Conservation (phyloP, 2,329 filamentous ascomycete species). For the Microdochium paspali region DNA sequence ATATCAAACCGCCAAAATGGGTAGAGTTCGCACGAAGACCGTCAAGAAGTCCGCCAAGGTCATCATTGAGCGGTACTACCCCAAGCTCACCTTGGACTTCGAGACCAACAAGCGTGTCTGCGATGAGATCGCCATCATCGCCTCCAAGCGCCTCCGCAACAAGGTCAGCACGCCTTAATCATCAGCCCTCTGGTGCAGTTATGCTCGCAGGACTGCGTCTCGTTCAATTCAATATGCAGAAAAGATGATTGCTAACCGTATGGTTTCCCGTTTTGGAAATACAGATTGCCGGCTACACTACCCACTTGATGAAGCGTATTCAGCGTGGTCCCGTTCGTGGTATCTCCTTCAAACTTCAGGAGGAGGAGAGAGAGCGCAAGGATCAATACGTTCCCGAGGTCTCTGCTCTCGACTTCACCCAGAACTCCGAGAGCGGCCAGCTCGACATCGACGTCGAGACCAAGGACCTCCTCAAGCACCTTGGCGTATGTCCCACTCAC, state of each 20-base stretch:
- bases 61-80: conserved; percentile 98
- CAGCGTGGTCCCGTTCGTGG: conserved; percentile 98
- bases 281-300: conserved; percentile 96
- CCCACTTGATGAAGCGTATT: conserved; percentile 99
- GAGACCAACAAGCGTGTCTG: conserved; percentile 99
- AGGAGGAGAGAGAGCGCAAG: conserved; percentile 99
- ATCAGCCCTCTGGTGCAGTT: no score
- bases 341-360: conserved; percentile 99
- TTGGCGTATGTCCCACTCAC: conserved; percentile 67
- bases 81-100: conserved; percentile 97
- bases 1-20: conserved; percentile 55
- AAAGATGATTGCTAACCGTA: conserved; percentile 5
- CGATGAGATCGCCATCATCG: conserved; percentile 99
- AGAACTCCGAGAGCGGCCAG: conserved; percentile 86
- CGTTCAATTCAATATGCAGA: no score
- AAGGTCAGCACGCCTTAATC: conserved; percentile 60
- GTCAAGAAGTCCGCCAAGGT: conserved; percentile 87
- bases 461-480: conserved; percentile 97
- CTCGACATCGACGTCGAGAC: conserved; percentile 95
- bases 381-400: conserved; percentile 99
- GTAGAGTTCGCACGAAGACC: conserved; percentile 63
- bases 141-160: conserved; percentile 98
- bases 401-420: conserved; percentile 95
- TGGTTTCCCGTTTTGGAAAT: conserved; percentile 2
- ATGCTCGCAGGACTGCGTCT: no score